A percentile compares a stretch with the other conserved stretches of the same genome.
These are phyloP conservation scores for Ensete glaucum DNA, from an alignment of 176 grass and related monocot genomes.

Conservation along the genomic window DNA sequence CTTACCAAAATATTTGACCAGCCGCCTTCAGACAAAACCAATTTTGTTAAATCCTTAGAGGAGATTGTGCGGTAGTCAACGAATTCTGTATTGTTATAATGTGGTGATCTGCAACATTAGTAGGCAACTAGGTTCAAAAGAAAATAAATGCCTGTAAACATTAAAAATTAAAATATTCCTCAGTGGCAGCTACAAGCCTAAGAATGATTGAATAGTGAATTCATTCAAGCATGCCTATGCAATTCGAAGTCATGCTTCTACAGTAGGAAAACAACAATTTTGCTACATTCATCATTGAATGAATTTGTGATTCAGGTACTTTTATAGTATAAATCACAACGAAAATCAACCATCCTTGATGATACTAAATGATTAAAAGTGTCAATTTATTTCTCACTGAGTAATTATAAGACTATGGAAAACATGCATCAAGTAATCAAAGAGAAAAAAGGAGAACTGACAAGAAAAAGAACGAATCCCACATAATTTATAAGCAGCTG, in stretches of 20 bases:
- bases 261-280: background rate
- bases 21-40: conserved; percentile 73
- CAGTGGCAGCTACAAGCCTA: no score
- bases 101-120: conserved; percentile 35
- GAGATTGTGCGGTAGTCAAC: conserved; percentile 66
- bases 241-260: background rate
- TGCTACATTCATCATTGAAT: background rate
- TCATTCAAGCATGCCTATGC: no score
- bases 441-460: background rate
- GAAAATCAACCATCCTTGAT: no score
- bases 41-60: conserved; percentile 49
- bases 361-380: background rate
- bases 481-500: no score
- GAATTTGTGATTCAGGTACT: background rate
- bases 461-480: no score
- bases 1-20: conserved; percentile 84
- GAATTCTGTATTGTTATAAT: conserved; percentile 20
- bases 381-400: background rate
- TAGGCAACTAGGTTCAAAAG: background rate
- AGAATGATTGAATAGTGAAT: no score
- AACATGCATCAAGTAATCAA: background rate
- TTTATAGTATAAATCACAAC: background rate
- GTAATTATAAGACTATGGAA: background rate
- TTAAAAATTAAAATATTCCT: no score
- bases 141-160: no score